These are phyloP conservation scores for Phytophthora foliorum DNA, from an alignment of 352 stramenopile genomes.

Conservation along the genomic window DNA sequence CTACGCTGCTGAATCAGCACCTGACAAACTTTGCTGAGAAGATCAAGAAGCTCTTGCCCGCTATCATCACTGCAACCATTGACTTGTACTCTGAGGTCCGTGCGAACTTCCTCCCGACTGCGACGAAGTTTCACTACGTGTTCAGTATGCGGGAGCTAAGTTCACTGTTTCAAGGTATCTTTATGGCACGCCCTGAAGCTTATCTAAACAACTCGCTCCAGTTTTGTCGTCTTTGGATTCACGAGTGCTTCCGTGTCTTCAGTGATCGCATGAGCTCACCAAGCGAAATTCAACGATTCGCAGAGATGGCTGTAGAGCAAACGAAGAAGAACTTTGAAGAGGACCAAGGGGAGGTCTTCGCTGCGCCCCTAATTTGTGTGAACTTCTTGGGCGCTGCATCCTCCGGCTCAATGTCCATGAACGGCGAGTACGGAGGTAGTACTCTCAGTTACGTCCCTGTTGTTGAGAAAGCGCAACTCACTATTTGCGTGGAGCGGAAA, in stretches of 20 bases:
- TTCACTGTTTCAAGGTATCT: constrained; percentile 90
- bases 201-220: constrained; percentile 70
- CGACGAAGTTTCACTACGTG: constrained; percentile 95
- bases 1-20: constrained; percentile 71
- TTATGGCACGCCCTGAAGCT: constrained; percentile 65
- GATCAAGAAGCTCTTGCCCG: constrained; percentile 72
- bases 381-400: constrained; percentile 56
- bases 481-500: constrained; percentile 64
- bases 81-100: constrained; percentile 83
- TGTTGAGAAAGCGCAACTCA: constrained; percentile 62
- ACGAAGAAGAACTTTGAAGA: constrained; percentile 92
- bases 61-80: constrained; percentile 84
- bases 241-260: constrained; percentile 94
- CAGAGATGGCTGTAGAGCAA: constrained; percentile 86
- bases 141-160: constrained; percentile 94
- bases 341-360: constrained; percentile 78
- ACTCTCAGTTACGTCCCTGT: constrained; percentile 62
- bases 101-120: constrained; percentile 86
- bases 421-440: constrained; percentile 19
- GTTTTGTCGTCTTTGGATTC: constrained; percentile 90
- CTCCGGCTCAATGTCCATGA: constrained; percentile 8
- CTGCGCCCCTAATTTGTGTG: constrained; percentile 71
- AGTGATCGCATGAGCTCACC: constrained; percentile 88
- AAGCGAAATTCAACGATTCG: constrained; percentile 83
- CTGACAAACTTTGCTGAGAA: constrained; percentile 80